Conservation (phyloP, 176 grass and related monocot species). For the Carex kokanica region DNA sequence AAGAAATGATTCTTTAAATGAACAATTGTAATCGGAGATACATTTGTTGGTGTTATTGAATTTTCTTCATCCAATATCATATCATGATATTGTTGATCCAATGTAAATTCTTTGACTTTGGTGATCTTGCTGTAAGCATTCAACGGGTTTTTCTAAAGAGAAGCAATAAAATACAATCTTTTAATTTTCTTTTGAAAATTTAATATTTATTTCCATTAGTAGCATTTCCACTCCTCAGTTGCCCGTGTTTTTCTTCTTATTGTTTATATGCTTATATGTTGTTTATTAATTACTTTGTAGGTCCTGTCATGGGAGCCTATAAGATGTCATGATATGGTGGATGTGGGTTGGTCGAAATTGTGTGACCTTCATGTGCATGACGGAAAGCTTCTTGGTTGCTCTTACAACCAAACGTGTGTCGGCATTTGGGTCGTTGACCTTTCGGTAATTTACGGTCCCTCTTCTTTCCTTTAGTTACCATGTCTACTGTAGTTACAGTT, state of each 20-base stretch:
- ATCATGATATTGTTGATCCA: not conserved
- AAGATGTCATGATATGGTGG: slow-evolving; percentile 67
- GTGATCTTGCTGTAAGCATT: not conserved
- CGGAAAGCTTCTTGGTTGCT: slow-evolving; percentile 92
- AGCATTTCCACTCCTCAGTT: not conserved
- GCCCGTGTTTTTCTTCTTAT: not conserved
- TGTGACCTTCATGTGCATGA: slow-evolving; percentile 79
- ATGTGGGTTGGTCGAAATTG: slow-evolving; percentile 85
- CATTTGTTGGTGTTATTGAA: not conserved
- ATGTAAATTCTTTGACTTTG: not conserved
- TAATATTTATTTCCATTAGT: not conserved
- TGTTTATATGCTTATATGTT: not conserved
- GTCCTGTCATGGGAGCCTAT: slow-evolving; percentile 91
- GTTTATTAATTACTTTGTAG: slow-evolving; percentile 46
- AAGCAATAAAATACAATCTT: not conserved
- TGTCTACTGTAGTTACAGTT: slow-evolving; percentile 25
- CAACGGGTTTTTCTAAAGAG: not conserved
- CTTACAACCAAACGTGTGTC: slow-evolving; percentile 84
- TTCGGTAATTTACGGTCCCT: slow-evolving; percentile 38
- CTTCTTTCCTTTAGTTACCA: slow-evolving; percentile 22
- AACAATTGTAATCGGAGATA: not conserved
- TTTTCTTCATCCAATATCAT: slow-evolving; percentile 1
- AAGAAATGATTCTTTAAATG: not conserved
- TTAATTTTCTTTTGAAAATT: not conserved
- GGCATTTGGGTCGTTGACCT: slow-evolving; percentile 87